Percentiles rank a stretch among this genome's conserved stretches.
phyloP scores from a whole-genome alignment of 768 basidiomycete species.

The Melanogaster broomeanus region DNA sequence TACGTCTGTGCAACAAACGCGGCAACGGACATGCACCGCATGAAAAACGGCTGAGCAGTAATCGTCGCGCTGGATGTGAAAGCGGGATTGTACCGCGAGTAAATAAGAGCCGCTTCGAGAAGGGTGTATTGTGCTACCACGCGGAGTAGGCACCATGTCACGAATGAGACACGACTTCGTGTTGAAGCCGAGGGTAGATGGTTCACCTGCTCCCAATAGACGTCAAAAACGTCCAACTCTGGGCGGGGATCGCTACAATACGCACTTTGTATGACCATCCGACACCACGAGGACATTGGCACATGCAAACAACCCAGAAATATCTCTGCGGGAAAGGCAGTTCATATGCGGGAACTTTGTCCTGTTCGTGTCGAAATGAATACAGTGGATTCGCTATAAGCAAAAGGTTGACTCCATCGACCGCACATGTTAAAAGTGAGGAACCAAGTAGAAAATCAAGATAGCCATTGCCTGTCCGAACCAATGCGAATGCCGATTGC shows the following conservation, averaged over 20 bases:
- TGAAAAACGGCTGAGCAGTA: background rate
- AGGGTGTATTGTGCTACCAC: background rate
- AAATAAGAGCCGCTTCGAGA: background rate
- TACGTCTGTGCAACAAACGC: background rate
- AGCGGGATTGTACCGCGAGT: constrained; percentile 2
- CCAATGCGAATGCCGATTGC: background rate
- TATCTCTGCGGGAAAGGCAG: background rate
- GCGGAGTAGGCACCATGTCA: background rate
- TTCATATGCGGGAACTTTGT: background rate
- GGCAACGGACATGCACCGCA: background rate
- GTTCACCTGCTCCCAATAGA: background rate
- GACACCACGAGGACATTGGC: constrained; percentile 1
- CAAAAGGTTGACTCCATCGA: background rate
- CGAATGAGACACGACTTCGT: constrained; percentile 1
- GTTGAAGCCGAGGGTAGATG: background rate
- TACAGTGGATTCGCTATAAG: constrained; percentile 2
- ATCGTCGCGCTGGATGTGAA: background rate
- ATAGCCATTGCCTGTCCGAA: background rate
- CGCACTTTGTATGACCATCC: constrained; percentile 6
- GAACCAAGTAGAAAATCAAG: constrained; percentile 2
- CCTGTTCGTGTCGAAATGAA: background rate
- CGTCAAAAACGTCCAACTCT: too few relatives aligned
- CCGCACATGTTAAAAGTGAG: background rate
- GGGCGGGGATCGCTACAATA: background rate
- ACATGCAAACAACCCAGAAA: background rate